phyloP scores from a whole-genome alignment of 306 rosid genomes.

The Lagenaria siceraria region DNA sequence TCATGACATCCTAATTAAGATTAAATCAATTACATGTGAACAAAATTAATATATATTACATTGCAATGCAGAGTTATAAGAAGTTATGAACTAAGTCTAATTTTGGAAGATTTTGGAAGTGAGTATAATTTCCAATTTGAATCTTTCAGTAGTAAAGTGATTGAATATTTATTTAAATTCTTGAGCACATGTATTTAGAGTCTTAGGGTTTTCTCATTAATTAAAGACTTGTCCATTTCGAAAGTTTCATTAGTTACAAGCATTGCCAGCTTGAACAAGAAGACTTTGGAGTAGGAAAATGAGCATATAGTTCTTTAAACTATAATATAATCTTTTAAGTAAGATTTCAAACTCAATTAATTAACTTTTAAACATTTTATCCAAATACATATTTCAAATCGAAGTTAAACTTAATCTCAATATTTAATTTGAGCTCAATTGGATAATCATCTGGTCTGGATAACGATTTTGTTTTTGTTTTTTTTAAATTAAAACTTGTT shows the following conservation, averaged over 20 bases:
- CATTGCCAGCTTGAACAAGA: not conserved
- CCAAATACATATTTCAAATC: not conserved
- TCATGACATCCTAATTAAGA: not conserved
- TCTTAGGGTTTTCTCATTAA: not conserved
- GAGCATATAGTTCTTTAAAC: not conserved
- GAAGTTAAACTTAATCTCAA: not conserved
- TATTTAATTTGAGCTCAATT: not conserved
- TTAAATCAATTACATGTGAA: not conserved
- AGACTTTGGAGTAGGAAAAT: not conserved
- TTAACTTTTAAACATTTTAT: not conserved
- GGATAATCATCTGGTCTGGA: too few relatives aligned
- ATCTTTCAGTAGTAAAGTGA: not conserved
- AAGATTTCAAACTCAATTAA: not conserved
- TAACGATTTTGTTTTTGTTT: too few relatives aligned
- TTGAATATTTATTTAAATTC: too few relatives aligned
- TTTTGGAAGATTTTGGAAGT: not conserved
- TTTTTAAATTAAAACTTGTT: too few relatives aligned
- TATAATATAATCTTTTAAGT: not conserved
- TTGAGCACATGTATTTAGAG: not conserved
- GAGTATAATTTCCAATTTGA: not conserved
- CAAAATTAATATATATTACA: not conserved
- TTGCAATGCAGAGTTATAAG: not conserved
- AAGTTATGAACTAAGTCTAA: not conserved
- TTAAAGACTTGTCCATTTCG: not conserved
- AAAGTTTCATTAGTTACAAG: not conserved